These are phyloP conservation scores for Blastomyces percursus DNA, from an alignment of 2,329 filamentous ascomycete genomes.

Conservation along the genomic window DNA sequence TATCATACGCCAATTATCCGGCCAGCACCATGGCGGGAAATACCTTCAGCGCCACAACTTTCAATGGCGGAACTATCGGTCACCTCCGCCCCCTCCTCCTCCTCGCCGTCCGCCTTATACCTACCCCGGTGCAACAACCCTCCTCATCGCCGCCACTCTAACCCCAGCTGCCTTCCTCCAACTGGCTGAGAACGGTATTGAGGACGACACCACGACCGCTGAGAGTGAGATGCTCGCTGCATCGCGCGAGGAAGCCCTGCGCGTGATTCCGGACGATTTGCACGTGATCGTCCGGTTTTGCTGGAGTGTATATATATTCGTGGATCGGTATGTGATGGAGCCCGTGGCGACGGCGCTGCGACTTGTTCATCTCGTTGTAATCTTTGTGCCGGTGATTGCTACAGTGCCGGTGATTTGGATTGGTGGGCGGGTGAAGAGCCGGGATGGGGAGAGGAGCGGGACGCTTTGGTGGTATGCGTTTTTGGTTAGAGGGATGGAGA, in stretches of 20 bases:
- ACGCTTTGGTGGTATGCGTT: constrained; percentile 94
- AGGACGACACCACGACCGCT: constrained; percentile 50
- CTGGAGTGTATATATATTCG: constrained; percentile 51
- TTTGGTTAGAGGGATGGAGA: constrained; percentile 79
- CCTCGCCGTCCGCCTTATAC: constrained; percentile 46
- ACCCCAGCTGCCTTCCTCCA: constrained; percentile 50
- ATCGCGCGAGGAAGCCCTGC: constrained; percentile 66
- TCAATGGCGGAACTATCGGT: neutral
- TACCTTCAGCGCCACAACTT: constrained; percentile 18
- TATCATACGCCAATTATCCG: constrained; percentile 10
- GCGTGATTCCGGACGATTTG: constrained; percentile 53
- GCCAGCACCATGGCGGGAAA: constrained; percentile 18
- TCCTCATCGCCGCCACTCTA: constrained; percentile 34
- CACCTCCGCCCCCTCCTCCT: constrained; percentile 24
- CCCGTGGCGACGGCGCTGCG: constrained; percentile 75
- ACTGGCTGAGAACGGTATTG: constrained; percentile 41
- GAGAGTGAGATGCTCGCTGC: constrained; percentile 80
- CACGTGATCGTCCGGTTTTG: constrained; percentile 48
- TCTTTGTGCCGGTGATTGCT: constrained; percentile 83
- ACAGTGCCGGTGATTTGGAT: constrained; percentile 73
- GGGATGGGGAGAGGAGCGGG: constrained; percentile 65
- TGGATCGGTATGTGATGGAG: constrained; percentile 55
- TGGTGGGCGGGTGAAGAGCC: constrained; percentile 51
- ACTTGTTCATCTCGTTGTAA: constrained; percentile 75
- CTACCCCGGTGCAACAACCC: constrained; percentile 37